Conservation (phyloP, 345 rosid genomes). For the Mangifera indica region DNA sequence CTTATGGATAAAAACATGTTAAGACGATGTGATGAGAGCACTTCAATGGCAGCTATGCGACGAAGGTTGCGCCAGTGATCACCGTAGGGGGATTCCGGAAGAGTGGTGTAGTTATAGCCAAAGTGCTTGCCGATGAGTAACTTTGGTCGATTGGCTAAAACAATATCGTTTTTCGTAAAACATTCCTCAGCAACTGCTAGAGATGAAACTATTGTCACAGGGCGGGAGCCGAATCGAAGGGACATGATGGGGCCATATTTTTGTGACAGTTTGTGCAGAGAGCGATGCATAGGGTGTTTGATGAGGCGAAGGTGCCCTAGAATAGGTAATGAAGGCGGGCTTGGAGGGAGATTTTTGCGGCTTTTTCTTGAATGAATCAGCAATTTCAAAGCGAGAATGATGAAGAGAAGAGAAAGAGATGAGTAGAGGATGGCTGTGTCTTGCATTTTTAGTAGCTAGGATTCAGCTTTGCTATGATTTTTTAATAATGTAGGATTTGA, state of each 20-base stretch:
- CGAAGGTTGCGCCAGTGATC: constrained; percentile 74
- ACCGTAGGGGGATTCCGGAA: constrained; percentile 43
- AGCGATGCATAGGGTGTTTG: constrained; percentile 19
- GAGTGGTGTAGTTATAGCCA: constrained; percentile 37
- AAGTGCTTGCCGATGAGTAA: constrained; percentile 32
- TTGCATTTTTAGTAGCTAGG: constrained; percentile 3
- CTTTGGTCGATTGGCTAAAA: constrained; percentile 45
- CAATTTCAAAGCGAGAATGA: constrained; percentile 10
- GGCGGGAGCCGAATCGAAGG: constrained; percentile 42
- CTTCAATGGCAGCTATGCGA: constrained; percentile 38
- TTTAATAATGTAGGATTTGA: neutral
- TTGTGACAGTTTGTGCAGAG: constrained; percentile 17
- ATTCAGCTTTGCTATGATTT: no score
- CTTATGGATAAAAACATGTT: constrained; percentile 29
- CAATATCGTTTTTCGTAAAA: constrained; percentile 47
- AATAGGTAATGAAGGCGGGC: constrained; percentile 31
- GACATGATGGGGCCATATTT: constrained; percentile 31
- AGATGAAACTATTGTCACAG: constrained; percentile 36
- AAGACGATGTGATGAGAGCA: constrained; percentile 53
- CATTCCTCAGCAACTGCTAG: constrained; percentile 43
- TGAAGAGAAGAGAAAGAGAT: constrained; percentile 10
- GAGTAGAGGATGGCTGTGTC: neutral
- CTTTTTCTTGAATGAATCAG: neutral
- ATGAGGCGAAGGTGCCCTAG: constrained; percentile 46
- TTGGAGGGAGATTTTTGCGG: constrained; percentile 25